Evolutionary conservation across 2,329 filamentous ascomycete species (phyloP).

Genomic region (Arthroderma uncinatum): DNA sequence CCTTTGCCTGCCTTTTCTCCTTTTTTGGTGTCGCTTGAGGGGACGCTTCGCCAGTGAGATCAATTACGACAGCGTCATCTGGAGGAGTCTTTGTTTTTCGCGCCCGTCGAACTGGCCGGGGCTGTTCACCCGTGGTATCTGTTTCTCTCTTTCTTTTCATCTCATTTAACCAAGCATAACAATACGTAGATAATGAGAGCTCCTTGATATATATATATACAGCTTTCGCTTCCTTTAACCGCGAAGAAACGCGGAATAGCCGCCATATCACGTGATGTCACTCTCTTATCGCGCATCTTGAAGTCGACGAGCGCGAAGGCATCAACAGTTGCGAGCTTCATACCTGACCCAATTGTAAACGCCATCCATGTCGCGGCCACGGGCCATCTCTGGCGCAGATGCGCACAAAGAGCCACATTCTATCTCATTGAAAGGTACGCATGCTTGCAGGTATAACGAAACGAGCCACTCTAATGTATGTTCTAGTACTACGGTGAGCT

Average conservation of each 20-base stretch:
- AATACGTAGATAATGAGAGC: too few species aligned
- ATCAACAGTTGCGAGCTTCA: background rate
- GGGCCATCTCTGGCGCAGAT: conserved; percentile 34
- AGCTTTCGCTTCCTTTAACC: background rate
- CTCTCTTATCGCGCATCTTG: background rate
- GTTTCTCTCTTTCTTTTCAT: background rate
- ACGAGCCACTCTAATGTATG: conserved; percentile 17
- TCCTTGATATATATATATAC: too few species aligned
- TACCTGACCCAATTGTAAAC: background rate
- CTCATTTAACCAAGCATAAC: background rate
- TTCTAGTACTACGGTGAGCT: conserved; percentile 31
- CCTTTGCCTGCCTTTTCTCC: background rate
- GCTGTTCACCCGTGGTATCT: background rate
- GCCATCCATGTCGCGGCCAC: conserved; percentile 31
- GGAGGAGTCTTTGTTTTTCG: background rate
- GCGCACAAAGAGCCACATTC: conserved; percentile 61
- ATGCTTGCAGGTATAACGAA: conserved; percentile 5
- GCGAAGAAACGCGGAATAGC: background rate
- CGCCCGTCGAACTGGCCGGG: background rate
- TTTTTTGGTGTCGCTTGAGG: background rate
- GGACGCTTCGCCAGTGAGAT: background rate
- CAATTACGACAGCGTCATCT: background rate
- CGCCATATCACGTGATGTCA: background rate
- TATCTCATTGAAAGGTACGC: conserved; percentile 60
- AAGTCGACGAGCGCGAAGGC: background rate